These are phyloP conservation scores for Coemansia sp. DNA, from an alignment of 192 early-diverging fungal genomes.

Conservation along the genomic window DNA sequence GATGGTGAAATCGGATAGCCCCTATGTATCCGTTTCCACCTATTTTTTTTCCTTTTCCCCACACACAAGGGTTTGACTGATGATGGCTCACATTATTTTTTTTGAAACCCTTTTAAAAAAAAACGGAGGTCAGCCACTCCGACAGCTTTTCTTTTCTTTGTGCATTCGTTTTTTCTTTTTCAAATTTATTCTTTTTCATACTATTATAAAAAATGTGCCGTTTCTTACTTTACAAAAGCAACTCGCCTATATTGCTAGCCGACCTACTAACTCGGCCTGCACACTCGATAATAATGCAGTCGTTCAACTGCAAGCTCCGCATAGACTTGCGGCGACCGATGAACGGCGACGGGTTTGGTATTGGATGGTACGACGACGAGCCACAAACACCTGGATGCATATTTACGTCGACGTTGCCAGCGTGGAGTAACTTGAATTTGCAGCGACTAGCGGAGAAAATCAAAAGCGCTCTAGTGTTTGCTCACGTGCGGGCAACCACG, in stretches of 20 bases:
- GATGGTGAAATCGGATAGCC: not conserved
- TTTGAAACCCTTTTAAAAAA: not conserved
- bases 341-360: slow-evolving; percentile 84
- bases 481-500: slow-evolving; percentile 78
- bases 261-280: slow-evolving; percentile 74
- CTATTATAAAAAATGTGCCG: slow-evolving; percentile 59
- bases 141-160: not conserved
- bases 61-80: not conserved
- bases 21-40: not conserved
- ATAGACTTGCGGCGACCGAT: slow-evolving; percentile 65
- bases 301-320: slow-evolving; percentile 72
- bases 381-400: slow-evolving; percentile 66
- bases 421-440: slow-evolving; percentile 81
- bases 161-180: not conserved
- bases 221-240: slow-evolving; percentile 79
- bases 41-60: slow-evolving; percentile 5
- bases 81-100: not conserved
- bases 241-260: slow-evolving; percentile 70
- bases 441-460: slow-evolving; percentile 77
- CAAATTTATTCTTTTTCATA: slow-evolving; percentile 1
- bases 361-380: slow-evolving; percentile 76
- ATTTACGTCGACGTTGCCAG: slow-evolving; percentile 80
- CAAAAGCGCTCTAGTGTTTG: slow-evolving; percentile 73
- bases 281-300: slow-evolving; percentile 83
- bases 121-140: not conserved